A percentile compares a stretch with the other conserved stretches of the same genome.
Evolutionary conservation across 306 rosid genomes (phyloP).

Genomic region (Pterocarpus santalinus): DNA sequence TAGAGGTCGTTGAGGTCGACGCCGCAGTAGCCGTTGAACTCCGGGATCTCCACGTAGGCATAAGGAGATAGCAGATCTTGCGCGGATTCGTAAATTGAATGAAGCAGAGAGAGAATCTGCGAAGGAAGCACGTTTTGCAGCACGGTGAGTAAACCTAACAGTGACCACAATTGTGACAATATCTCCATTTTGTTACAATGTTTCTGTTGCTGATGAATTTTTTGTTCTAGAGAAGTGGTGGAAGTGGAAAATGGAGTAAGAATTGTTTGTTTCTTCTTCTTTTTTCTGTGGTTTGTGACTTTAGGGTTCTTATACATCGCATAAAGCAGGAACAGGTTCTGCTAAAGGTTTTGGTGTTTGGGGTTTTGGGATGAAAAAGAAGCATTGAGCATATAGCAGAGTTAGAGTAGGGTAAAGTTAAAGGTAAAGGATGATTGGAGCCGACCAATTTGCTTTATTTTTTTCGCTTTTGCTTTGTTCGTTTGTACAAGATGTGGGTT

Average conservation of each 20-base stretch:
- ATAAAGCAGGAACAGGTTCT: slow-evolving; percentile 43
- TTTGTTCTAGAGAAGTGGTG: neutral
- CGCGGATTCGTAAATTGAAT: slow-evolving; percentile 74
- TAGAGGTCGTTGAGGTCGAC: slow-evolving; percentile 87
- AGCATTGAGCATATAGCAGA: slow-evolving; percentile 43
- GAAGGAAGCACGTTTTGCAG: slow-evolving; percentile 85
- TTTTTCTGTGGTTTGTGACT: slow-evolving; percentile 1
- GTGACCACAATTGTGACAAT: slow-evolving; percentile 90
- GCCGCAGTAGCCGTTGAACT: slow-evolving; percentile 89
- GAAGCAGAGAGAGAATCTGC: slow-evolving; percentile 80
- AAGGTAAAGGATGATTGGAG: slow-evolving; percentile 67
- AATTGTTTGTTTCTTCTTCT: neutral
- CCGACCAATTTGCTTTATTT: slow-evolving; percentile 48
- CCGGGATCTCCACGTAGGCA: slow-evolving; percentile 82
- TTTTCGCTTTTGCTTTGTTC: slow-evolving; percentile 56
- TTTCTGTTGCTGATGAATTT: slow-evolving; percentile 13
- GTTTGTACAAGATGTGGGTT: slow-evolving; percentile 37
- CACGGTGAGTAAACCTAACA: slow-evolving; percentile 81
- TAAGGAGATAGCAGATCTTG: slow-evolving; percentile 81
- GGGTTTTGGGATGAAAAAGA: slow-evolving; percentile 43
- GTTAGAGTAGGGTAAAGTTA: slow-evolving; percentile 55
- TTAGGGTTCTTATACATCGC: slow-evolving; percentile 41
- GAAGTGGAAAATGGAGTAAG: slow-evolving; percentile 19
- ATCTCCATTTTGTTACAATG: slow-evolving; percentile 63
- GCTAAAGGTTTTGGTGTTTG: slow-evolving; percentile 52